Conservation (phyloP, 2,329 filamentous ascomycete genomes). For the Paramyrothecium sp. region DNA sequence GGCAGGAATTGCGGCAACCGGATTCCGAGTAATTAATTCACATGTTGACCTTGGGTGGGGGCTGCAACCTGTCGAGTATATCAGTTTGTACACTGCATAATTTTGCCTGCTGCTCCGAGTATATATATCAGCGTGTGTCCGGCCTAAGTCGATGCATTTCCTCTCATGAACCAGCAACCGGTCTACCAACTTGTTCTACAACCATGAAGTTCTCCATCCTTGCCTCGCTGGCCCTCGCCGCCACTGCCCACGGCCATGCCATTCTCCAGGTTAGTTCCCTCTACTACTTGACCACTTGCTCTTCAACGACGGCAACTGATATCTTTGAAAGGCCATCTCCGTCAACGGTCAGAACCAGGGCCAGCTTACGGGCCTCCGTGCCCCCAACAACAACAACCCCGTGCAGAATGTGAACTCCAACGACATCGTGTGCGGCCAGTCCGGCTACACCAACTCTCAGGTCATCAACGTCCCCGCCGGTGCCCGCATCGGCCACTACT, state of each 20-base stretch:
- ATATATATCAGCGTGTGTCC: not conserved
- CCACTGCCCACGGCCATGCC: slow-evolving; percentile 34
- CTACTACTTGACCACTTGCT: slow-evolving; percentile 1
- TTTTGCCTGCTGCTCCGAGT: not conserved
- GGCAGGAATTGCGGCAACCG: not conserved
- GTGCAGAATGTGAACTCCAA: slow-evolving; percentile 45
- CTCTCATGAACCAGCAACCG: not conserved
- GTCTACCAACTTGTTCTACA: not conserved
- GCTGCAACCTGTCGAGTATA: too few relatives aligned
- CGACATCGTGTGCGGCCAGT: slow-evolving; percentile 46
- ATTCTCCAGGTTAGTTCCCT: slow-evolving; percentile 37
- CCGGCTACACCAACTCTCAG: slow-evolving; percentile 30
- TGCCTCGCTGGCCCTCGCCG: slow-evolving; percentile 12
- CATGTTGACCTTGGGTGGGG: not conserved
- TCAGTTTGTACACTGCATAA: too few relatives aligned
- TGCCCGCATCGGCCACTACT: slow-evolving; percentile 45
- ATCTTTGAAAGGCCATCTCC: slow-evolving; percentile 31
- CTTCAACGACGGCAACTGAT: not conserved
- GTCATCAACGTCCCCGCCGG: slow-evolving; percentile 46
- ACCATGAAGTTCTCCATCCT: slow-evolving; percentile 12
- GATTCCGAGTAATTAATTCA: not conserved
- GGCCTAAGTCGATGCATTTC: not conserved
- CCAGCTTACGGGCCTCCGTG: slow-evolving; percentile 46
- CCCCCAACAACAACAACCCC: slow-evolving; percentile 47
- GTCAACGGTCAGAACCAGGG: slow-evolving; percentile 49